A percentile compares a stretch with the other conserved stretches of the same genome.
Conservation (phyloP, 1,284 basidiomycete genomes). For the Ceratobasidium sp. region DNA sequence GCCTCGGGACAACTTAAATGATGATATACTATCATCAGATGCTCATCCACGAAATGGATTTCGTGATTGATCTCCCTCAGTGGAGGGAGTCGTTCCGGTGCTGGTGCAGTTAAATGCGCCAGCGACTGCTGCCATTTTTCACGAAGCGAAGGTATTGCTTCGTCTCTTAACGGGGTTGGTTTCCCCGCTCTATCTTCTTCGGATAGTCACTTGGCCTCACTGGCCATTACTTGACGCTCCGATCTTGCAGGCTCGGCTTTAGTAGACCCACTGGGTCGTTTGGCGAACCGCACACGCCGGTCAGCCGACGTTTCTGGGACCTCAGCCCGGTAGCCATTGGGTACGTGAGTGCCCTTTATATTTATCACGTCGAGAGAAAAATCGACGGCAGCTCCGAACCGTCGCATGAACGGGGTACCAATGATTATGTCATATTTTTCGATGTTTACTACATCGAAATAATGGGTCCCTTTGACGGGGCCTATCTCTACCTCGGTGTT, state of each 20-base stretch:
- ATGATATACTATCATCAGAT: background rate
- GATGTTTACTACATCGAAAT: constrained; percentile 50
- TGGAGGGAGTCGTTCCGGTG: background rate
- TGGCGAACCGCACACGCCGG: background rate
- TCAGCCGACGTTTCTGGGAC: background rate
- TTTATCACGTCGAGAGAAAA: constrained; percentile 42
- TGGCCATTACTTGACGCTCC: background rate
- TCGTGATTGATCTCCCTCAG: constrained; percentile 33
- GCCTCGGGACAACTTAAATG: constrained; percentile 17
- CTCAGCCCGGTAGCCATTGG: background rate
- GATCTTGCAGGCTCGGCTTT: background rate
- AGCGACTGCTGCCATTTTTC: background rate
- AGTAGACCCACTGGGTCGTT: background rate
- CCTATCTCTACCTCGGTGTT: constrained; percentile 43
- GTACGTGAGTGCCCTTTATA: background rate
- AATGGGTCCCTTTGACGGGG: constrained; percentile 43
- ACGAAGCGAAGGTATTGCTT: background rate
- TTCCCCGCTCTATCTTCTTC: background rate
- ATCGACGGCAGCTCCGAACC: constrained; percentile 4
- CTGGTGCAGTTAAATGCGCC: background rate
- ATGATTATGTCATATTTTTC: constrained; percentile 50
- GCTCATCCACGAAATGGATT: constrained; percentile 31
- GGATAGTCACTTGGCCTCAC: background rate
- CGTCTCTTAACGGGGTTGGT: background rate
- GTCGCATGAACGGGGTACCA: constrained; percentile 49